phyloP scores from a whole-genome alignment of 2,329 filamentous ascomycete genomes.

The Diaporthe velutina region DNA sequence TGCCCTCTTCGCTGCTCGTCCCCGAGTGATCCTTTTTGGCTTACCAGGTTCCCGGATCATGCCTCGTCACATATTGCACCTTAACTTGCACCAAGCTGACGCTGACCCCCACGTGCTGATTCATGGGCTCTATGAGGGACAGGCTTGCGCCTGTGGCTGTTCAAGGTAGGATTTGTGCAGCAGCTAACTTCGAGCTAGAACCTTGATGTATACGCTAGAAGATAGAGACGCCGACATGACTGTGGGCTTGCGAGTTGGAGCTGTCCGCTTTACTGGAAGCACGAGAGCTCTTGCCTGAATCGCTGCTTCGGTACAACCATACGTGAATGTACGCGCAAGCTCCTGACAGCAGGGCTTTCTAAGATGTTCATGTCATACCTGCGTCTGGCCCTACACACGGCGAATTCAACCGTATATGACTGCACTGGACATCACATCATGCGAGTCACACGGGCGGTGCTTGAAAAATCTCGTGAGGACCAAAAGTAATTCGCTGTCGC shows the following conservation, averaged over 20 bases:
- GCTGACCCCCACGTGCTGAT: background rate
- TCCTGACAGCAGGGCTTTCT: background rate
- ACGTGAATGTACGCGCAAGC: too few species aligned
- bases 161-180: background rate
- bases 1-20: background rate
- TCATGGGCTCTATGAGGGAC: background rate
- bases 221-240: background rate
- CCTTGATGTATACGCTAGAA: background rate
- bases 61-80: background rate
- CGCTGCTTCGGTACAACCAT: too few species aligned
- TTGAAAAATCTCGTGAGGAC: background rate
- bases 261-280: background rate
- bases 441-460: background rate
- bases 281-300: background rate
- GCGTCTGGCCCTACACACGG: too few species aligned
- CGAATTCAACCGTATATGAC: too few species aligned
- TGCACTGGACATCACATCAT: background rate
- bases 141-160: background rate
- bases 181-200: background rate
- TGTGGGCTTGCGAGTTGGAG: background rate
- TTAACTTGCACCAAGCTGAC: background rate
- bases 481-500: background rate
- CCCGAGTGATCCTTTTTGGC: background rate
- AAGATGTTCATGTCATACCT: background rate
- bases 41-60: constrained; percentile 6